Evolutionary conservation across 2,329 filamentous ascomycete genomes (phyloP).

Genomic region (Exophiala dermatitidis): DNA sequence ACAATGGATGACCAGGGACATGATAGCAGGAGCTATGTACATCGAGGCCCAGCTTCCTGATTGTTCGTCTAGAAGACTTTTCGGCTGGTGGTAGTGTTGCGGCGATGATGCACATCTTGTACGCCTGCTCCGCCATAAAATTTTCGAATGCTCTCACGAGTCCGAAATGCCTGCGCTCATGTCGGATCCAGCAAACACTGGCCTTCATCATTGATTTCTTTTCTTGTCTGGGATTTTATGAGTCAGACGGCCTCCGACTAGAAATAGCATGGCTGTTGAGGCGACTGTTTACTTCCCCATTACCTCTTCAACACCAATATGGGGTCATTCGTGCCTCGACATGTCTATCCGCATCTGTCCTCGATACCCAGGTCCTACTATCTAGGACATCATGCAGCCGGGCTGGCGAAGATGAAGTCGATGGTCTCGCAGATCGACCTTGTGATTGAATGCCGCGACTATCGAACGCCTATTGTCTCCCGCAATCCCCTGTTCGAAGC

Average conservation of each 20-base stretch:
- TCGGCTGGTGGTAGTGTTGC: too few species aligned
- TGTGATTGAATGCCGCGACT: conserved; percentile 90
- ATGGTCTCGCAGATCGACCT: conserved; percentile 75
- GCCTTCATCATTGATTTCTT: background rate
- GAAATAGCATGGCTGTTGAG: conserved; percentile 7
- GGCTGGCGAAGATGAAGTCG: conserved; percentile 72
- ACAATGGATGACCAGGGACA: too few species aligned
- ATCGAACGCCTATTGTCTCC: conserved; percentile 79
- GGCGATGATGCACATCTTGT: too few species aligned
- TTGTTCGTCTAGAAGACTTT: too few species aligned
- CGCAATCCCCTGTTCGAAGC: conserved; percentile 85
- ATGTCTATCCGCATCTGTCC: conserved; percentile 62
- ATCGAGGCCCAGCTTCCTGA: background rate
- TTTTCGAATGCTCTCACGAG: background rate
- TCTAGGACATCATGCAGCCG: conserved; percentile 82
- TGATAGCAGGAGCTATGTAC: too few species aligned
- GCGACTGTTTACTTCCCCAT: background rate
- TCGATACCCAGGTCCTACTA: conserved; percentile 86
- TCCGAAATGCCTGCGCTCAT: too few species aligned
- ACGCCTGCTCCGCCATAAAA: conserved; percentile 2
- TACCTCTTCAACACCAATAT: conserved; percentile 14
- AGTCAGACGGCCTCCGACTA: background rate
- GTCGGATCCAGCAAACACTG: background rate
- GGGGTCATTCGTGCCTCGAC: conserved; percentile 62
- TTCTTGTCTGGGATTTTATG: too few species aligned